Evolutionary conservation across 768 basidiomycete genomes (phyloP).

Genomic region (Agrocybe praecox): DNA sequence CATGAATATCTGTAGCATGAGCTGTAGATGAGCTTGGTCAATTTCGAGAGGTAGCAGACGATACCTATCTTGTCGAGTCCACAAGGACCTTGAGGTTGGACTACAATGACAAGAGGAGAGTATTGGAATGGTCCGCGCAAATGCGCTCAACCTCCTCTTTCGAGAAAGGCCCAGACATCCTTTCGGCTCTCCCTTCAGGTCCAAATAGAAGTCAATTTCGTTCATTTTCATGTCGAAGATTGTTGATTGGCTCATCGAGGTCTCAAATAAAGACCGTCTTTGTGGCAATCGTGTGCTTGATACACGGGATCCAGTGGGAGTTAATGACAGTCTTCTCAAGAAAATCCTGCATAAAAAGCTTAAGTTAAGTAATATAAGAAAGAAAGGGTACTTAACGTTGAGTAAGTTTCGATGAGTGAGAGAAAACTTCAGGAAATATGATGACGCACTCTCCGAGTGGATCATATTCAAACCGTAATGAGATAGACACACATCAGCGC

Average conservation of each 20-base stretch:
- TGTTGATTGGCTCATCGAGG: no score
- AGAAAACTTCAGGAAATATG: neutral
- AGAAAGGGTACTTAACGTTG: neutral
- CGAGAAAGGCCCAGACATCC: slow-evolving; percentile 27
- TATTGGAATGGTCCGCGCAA: slow-evolving; percentile 26
- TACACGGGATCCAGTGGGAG: neutral
- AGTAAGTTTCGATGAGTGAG: neutral
- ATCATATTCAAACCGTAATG: neutral
- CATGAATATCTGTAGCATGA: no score
- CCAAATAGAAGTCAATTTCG: slow-evolving; percentile 19
- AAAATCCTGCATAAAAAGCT: neutral
- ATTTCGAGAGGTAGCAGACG: slow-evolving; percentile 29
- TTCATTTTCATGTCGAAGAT: no score
- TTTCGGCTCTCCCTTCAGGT: slow-evolving; percentile 15
- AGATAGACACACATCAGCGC: neutral
- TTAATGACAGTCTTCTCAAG: neutral
- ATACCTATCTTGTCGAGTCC: slow-evolving; percentile 24
- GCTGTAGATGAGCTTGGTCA: neutral
- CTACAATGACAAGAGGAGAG: slow-evolving; percentile 28
- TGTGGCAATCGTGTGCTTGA: neutral
- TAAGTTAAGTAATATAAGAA: no score
- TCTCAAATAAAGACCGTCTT: neutral
- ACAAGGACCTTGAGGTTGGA: slow-evolving; percentile 21
- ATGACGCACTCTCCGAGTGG: neutral
- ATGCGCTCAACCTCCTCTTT: slow-evolving; percentile 13